phyloP scores from a whole-genome alignment of 1,284 basidiomycete genomes.

The Amylostereum chailletii region DNA sequence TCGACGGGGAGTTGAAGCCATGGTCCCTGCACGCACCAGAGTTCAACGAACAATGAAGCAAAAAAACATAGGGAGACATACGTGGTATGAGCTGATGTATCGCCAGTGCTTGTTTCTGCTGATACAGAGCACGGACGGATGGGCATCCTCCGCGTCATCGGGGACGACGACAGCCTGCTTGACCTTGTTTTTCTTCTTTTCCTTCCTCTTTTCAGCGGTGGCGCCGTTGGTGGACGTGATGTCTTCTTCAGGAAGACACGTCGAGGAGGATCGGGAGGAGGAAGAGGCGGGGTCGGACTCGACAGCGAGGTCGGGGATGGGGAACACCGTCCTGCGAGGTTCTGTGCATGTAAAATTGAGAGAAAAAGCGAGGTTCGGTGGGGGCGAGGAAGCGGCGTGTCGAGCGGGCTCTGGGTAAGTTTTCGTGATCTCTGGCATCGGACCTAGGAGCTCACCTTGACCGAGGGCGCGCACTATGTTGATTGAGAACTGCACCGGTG shows the following conservation, averaged over 20 bases:
- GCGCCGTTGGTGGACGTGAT: not conserved
- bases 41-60: no score
- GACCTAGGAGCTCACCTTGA: no score
- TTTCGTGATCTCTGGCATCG: no score
- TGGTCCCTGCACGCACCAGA: constrained; percentile 74
- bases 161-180: constrained; percentile 45
- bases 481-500: no score
- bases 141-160: constrained; percentile 14
- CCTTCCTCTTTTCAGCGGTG: no score
- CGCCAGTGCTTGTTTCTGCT: constrained; percentile 83
- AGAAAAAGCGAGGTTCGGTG: no score
- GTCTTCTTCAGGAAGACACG: constrained; percentile 1
- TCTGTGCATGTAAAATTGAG: no score
- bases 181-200: constrained; percentile 74
- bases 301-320: no score
- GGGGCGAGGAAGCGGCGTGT: no score
- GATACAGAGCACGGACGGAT: constrained; percentile 45
- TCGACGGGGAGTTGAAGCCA: constrained; percentile 80
- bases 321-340: no score
- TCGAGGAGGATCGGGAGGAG: constrained; percentile 6
- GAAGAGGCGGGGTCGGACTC: not conserved
- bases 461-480: no score
- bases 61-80: constrained; percentile 43
- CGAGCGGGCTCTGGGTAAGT: no score
- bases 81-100: constrained; percentile 82